Evolutionary conservation across 495 filamentous ascomycete species (phyloP).

Genomic region (Penicillium waksmanii): DNA sequence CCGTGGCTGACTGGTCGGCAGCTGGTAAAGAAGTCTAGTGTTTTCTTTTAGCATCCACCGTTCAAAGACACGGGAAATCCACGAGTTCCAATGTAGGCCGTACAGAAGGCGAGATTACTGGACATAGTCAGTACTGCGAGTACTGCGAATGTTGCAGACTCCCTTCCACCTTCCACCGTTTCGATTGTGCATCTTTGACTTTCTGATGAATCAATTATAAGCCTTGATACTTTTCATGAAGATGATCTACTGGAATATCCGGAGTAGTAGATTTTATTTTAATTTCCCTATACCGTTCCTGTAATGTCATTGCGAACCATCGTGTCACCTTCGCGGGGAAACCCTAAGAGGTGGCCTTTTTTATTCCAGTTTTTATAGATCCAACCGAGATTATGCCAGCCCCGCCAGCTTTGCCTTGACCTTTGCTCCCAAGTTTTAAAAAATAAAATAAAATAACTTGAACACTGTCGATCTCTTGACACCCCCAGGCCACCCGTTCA

Average conservation of each 20-base stretch:
- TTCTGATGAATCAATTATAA: conserved; percentile 8
- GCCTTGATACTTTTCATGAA: not conserved
- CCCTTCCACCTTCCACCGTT: too few species aligned
- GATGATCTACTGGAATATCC: not conserved
- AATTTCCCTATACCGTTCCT: too few species aligned
- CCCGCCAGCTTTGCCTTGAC: not conserved
- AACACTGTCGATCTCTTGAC: conserved; percentile 1
- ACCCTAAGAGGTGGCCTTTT: too few species aligned
- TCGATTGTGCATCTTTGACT: not conserved
- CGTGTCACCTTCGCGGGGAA: conserved; percentile 5
- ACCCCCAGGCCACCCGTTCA: conserved; percentile 2
- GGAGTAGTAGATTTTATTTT: too few species aligned
- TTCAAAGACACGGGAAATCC: conserved; percentile 2
- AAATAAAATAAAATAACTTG: not conserved
- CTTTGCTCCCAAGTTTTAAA: not conserved
- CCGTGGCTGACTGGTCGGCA: conserved; percentile 24
- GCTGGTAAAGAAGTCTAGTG: conserved; percentile 13
- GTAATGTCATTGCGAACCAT: conserved; percentile 6
- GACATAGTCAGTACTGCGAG: not conserved
- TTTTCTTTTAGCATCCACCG: conserved; percentile 2
- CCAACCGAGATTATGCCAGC: conserved; percentile 2
- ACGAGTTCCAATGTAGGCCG: not conserved
- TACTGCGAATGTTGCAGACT: not conserved
- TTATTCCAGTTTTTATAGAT: conserved; percentile 4
- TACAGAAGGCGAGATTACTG: not conserved